Evolutionary conservation across 805 yeast genomes (phyloP), one percentile per base, ranked within the genome.

Genomic region (Candida takata): DNA sequence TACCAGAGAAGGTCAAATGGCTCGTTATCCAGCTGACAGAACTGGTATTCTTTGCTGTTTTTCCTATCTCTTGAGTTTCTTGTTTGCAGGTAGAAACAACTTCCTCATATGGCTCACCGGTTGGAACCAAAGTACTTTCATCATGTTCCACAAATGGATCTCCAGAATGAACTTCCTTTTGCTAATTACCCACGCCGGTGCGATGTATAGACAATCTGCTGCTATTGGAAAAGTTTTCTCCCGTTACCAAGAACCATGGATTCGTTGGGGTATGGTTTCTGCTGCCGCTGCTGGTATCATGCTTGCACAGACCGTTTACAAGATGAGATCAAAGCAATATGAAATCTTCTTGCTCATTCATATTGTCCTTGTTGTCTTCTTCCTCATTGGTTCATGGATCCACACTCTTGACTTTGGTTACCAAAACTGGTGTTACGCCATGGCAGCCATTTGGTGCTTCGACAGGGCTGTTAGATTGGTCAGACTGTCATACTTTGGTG

Each of bases 51-150:
- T 51, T 7, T 26, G 39, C 9, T 49, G 62, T 30, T 61, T 60
- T 15, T 54, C 59, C 19, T 45, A 77, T 37, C 85, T 88, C 1
- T 48, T 70, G 8, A 51, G 76, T 18, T 67, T 77, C 36, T 54
- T 82, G 30, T 77, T 83, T 49, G 79, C 84, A 6, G 83, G 86
- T 9, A 64, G 94, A 49, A 84, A 82, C 58, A 84, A 80, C 57
- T 67, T 84, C 33, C 57, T 83, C 42, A 68, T 71, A 40, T 64
- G 61, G 58, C 38, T 78, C 12, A 75, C 90, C 1, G 84, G 86
- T 8, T 71, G 85, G 73, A 64, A 75, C 6, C 78, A 72, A 45
- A 65, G 79, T 12, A 69, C 82, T 3, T 81, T 83, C 57, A 65
- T 77, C 44, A 59, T 67, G 21, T 72, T 74, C 50, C 95, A 86